Evolutionary conservation across 208 protist genomes (phyloP).

Genomic region (Crithidia brevicula): DNA sequence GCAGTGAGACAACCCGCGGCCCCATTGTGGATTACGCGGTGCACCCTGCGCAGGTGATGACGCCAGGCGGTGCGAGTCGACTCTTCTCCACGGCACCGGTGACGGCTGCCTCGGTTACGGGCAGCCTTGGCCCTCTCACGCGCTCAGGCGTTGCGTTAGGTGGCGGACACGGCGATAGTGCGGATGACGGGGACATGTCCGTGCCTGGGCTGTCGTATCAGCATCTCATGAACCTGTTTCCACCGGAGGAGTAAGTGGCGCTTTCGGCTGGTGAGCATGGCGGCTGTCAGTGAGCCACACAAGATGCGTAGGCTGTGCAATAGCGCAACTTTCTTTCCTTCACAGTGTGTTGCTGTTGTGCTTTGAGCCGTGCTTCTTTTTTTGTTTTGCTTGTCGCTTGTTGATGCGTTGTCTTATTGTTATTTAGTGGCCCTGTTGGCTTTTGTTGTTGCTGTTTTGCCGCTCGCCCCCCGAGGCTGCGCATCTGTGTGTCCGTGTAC

Average conservation of each 20-base stretch:
- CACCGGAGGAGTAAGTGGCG: constrained; percentile 6
- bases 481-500: too few species aligned
- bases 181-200: constrained; percentile 16
- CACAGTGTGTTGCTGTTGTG: background rate
- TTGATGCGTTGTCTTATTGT: too few species aligned
- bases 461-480: too few species aligned
- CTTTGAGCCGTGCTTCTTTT: too few species aligned
- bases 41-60: background rate
- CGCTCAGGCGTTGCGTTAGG: background rate
- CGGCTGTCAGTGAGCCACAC: too few species aligned
- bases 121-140: background rate
- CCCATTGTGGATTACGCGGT: too few species aligned
- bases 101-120: background rate
- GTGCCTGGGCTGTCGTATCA: constrained; percentile 4
- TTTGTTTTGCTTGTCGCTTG: too few species aligned
- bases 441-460: too few species aligned
- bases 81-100: constrained; percentile 24
- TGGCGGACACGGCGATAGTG: background rate
- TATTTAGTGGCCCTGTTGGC: too few species aligned
- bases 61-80: background rate
- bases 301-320: too few species aligned
- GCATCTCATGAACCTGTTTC: constrained; percentile 11
- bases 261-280: too few species aligned
- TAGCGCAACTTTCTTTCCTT: background rate
- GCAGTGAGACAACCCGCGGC: too few species aligned